A percentile compares a stretch with the other conserved stretches of the same genome.
These are phyloP conservation scores for Hypoxylon sp. DNA, from an alignment of 2,329 filamentous ascomycete genomes.

Conservation along the genomic window DNA sequence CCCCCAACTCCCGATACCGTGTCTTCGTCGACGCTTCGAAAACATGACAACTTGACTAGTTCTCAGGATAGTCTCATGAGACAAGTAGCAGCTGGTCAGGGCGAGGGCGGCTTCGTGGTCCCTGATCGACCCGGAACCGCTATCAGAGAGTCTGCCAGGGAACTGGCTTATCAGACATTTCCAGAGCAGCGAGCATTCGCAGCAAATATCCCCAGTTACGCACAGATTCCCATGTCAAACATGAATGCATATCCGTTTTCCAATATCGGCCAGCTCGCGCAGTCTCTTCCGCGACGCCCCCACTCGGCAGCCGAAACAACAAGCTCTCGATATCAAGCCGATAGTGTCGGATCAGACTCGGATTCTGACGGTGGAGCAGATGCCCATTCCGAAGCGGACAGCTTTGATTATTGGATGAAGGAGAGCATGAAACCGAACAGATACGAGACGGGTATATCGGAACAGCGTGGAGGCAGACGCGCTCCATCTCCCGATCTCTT, in stretches of 20 bases:
- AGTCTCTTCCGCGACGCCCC: conserved; percentile 50
- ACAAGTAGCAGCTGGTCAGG: conserved; percentile 15
- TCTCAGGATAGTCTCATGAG: conserved; percentile 41
- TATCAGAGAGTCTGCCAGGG: conserved; percentile 35
- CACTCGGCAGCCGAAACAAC: conserved; percentile 58
- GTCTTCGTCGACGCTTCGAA: conserved; percentile 60
- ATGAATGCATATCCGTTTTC: conserved; percentile 43
- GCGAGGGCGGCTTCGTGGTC: conserved; percentile 37
- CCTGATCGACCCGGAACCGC: conserved; percentile 40
- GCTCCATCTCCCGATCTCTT: conserved; percentile 62
- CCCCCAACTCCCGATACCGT: conserved; percentile 69
- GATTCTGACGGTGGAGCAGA: conserved; percentile 53
- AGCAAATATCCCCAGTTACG: conserved; percentile 46
- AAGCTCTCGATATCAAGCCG: conserved; percentile 49
- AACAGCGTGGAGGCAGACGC: conserved; percentile 22
- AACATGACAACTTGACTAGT: conserved; percentile 35
- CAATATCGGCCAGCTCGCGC: conserved; percentile 37
- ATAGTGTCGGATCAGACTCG: conserved; percentile 59
- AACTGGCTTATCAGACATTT: conserved; percentile 30
- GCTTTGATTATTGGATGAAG: conserved; percentile 65
- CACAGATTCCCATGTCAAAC: conserved; percentile 35
- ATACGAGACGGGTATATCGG: conserved; percentile 10
- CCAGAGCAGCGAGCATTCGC: conserved; percentile 44
- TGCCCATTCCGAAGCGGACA: conserved; percentile 52
- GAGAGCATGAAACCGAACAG: conserved; percentile 57